A percentile compares a stretch with the other conserved stretches of the same genome.
These are phyloP conservation scores for Lipomyces yamanashiensis DNA, from an alignment of 805 yeast genomes.

Conservation along the genomic window DNA sequence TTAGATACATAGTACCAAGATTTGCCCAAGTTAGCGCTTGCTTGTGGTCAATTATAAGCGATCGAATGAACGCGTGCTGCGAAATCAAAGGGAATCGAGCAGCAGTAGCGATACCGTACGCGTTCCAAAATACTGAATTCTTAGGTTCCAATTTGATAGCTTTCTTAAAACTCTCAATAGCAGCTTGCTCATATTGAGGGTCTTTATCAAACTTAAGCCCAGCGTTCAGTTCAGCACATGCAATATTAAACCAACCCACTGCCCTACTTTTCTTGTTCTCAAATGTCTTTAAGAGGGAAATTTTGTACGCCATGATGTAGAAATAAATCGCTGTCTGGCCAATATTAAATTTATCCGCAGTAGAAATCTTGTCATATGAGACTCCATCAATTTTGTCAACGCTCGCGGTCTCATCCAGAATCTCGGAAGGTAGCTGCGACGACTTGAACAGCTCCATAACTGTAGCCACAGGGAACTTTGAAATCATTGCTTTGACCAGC, in stretches of 20 bases:
- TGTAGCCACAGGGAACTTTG: constrained; percentile 55
- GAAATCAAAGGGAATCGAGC: constrained; percentile 69
- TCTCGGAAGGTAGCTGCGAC: constrained; percentile 2
- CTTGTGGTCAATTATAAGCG: constrained; percentile 68
- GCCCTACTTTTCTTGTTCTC: constrained; percentile 29
- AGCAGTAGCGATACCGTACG: constrained; percentile 76
- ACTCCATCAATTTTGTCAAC: constrained; percentile 36
- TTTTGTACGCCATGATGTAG: constrained; percentile 30
- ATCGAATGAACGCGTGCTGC: constrained; percentile 91
- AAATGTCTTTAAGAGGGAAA: constrained; percentile 19
- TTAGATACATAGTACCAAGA: constrained; percentile 75
- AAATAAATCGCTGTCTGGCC: constrained; percentile 5
- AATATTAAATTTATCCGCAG: not conserved
- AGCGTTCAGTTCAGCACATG: constrained; percentile 51
- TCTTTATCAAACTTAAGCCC: constrained; percentile 49
- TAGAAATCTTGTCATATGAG: not conserved
- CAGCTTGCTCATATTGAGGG: constrained; percentile 44
- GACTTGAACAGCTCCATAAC: constrained; percentile 40
- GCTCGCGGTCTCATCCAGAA: constrained; percentile 5
- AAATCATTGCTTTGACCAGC: constrained; percentile 58
- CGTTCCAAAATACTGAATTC: constrained; percentile 77
- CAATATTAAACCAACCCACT: constrained; percentile 66
- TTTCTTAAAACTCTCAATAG: constrained; percentile 63
- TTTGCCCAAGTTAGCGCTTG: constrained; percentile 79
- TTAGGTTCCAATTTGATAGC: constrained; percentile 74